Evolutionary conservation across 2,329 filamentous ascomycete genomes (phyloP), one percentile per base, ranked within the genome.

Genomic region (Colletotrichum ledebouriae): DNA sequence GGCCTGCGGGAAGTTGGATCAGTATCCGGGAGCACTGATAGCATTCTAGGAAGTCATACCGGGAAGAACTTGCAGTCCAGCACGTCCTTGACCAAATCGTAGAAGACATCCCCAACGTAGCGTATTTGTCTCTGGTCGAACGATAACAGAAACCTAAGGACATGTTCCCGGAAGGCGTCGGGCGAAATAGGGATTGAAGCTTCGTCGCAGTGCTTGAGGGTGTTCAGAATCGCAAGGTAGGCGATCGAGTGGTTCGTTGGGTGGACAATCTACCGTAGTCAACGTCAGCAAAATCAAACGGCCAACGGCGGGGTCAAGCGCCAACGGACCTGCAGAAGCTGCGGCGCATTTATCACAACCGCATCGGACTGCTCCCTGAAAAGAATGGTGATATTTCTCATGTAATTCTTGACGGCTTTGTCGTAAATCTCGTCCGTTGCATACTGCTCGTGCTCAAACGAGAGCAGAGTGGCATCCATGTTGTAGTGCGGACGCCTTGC

Each of bases 81-180:
- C 13, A 85, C 75, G 50, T 75, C 75, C 2, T 81, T 78, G 22
- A 89, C 77, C 2, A 88, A 72, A 2, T 78, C 75, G n/a, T 79
- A 76, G 20, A 89, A 80, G 3, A 77, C 67, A 2, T 70, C 63
- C 17, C 84, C 84, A 11, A 78, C 80, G 74, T 87, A 88, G 72
- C 87, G 82, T 61, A 86, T 80, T 72, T 89, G 86, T 10, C 81
- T 75, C 12, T 80, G 74, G 67, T 88, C 83, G 71, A 88, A 88
- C 5, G 75, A 75, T 53, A 81, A 70, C 29, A 88, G 74, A 69
- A 88, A 86, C 1, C 75, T 72, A 55, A 84, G 73, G 15, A 83
- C 74, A 53, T 81, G 78, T 69, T 84, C 79, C 33, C 81, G 75
- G 11, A 87, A 67, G 9, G 71, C 63, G 37, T 65, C 71, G 65